Conservation (phyloP, 371 early-diverging fungal genomes). For the Mortierella sp. region DNA sequence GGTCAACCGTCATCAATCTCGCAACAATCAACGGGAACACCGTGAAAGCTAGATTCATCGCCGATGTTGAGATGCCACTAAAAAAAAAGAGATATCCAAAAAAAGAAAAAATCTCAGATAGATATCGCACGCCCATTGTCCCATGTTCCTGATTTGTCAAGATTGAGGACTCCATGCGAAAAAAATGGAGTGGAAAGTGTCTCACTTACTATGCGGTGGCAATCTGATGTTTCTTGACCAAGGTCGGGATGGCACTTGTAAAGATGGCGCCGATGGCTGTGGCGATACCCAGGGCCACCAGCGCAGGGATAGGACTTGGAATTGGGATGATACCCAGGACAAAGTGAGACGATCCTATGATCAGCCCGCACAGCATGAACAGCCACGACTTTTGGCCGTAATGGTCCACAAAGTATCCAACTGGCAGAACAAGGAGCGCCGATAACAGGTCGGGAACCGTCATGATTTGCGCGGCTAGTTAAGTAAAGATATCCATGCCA, state of each 20-base stretch:
- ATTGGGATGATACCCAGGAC: conserved; percentile 26
- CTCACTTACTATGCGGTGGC: conserved; percentile 49
- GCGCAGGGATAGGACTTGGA: conserved; percentile 63
- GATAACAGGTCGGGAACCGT: conserved; percentile 71
- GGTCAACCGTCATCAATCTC: conserved; percentile 37
- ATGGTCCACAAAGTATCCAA: conserved; percentile 67
- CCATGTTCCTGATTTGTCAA: no score
- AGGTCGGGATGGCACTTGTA: conserved; percentile 39
- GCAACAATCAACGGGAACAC: conserved; percentile 67
- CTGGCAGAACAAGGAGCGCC: conserved; percentile 65
- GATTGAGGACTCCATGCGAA: no score
- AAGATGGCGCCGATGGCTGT: conserved; percentile 61
- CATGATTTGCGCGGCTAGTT: conserved; percentile 61
- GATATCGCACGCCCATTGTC: no score
- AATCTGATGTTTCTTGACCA: conserved; percentile 47
- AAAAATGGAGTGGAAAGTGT: not conserved
- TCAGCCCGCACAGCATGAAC: conserved; percentile 42
- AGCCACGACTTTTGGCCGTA: conserved; percentile 61
- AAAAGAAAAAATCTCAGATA: not conserved
- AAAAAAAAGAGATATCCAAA: not conserved
- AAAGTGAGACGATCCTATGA: conserved; percentile 41
- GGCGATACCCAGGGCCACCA: conserved; percentile 67
- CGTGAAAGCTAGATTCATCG: conserved; percentile 62
- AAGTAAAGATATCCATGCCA: not conserved
- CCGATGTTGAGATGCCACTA: conserved; percentile 44